Conservation (phyloP, 495 filamentous ascomycete genomes). For the Xylaria nigripes region DNA sequence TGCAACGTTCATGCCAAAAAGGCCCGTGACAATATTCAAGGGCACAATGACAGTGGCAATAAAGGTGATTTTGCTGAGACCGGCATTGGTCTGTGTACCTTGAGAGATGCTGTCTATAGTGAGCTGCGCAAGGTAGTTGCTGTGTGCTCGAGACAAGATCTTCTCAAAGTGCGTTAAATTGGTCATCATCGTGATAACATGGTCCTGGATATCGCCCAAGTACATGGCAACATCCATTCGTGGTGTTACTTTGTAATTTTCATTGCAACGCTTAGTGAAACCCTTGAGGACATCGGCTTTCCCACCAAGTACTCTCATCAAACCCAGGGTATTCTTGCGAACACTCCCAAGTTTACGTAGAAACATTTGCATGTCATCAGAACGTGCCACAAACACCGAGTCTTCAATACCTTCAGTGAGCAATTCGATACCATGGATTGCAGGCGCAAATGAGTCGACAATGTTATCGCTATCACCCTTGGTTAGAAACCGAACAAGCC, state of each 20-base stretch:
- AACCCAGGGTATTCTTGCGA: constrained; percentile 87
- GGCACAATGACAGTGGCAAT: constrained; percentile 90
- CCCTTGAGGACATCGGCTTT: constrained; percentile 96
- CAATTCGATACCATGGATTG: constrained; percentile 73
- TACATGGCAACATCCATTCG: constrained; percentile 94
- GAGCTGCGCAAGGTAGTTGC: constrained; percentile 92
- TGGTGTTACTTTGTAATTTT: constrained; percentile 88
- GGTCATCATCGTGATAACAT: constrained; percentile 98
- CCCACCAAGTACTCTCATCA: constrained; percentile 87
- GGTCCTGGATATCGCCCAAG: constrained; percentile 93
- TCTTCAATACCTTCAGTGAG: constrained; percentile 94
- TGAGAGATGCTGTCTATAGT: constrained; percentile 80
- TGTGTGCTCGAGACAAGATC: constrained; percentile 90
- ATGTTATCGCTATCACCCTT: constrained; percentile 67
- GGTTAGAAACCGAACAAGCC: constrained; percentile 8
- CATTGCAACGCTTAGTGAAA: constrained; percentile 97
- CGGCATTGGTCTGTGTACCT: constrained; percentile 72
- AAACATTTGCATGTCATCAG: constrained; percentile 78
- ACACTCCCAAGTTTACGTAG: constrained; percentile 80
- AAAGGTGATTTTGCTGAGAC: constrained; percentile 90
- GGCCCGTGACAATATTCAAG: constrained; percentile 89
- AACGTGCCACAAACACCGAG: constrained; percentile 80
- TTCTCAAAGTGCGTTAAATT: constrained; percentile 95
- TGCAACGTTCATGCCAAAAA: constrained; percentile 95
- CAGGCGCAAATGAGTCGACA: constrained; percentile 87